Conservation (phyloP, 1,284 basidiomycete genomes). For the Pterulicium gracile region DNA sequence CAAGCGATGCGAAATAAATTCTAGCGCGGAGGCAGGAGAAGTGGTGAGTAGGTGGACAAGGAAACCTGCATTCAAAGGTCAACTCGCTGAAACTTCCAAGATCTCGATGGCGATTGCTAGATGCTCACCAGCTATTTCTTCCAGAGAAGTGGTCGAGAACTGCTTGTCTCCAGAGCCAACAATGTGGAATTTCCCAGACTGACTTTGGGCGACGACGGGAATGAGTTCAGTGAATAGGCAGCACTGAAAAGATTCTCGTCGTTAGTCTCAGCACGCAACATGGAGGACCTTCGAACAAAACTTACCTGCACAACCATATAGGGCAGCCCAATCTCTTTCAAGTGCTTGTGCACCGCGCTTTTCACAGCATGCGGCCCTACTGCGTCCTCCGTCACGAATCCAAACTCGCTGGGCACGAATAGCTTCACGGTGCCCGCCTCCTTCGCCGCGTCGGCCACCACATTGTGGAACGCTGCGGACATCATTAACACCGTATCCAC, state of each 20-base stretch:
- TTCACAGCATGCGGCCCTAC: background rate
- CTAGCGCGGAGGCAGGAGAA: constrained; percentile 13
- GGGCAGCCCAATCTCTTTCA: background rate
- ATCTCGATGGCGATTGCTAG: too few relatives aligned
- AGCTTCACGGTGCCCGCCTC: background rate
- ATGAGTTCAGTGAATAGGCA: too few relatives aligned
- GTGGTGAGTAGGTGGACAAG: constrained; percentile 19
- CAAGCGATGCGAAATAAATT: constrained; percentile 16
- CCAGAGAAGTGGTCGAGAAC: constrained; percentile 13
- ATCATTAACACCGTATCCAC: background rate
- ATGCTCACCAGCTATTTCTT: constrained; percentile 14
- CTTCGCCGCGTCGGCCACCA: background rate
- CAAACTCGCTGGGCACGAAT: background rate
- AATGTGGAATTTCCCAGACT: too few relatives aligned
- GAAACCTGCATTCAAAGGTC: constrained; percentile 13
- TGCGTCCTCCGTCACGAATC: background rate
- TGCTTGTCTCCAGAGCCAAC: constrained; percentile 13
- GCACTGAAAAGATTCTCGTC: too few relatives aligned
- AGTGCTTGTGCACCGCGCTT: background rate
- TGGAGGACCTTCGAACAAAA: constrained; percentile 6
- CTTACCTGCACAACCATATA: background rate
- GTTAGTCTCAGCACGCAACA: too few relatives aligned
- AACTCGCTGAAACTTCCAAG: too few relatives aligned
- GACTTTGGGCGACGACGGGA: too few relatives aligned
- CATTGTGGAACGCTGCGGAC: background rate